Evolutionary conservation across 495 filamentous ascomycete species (phyloP).

Genomic region (Oidiodendron maius): DNA sequence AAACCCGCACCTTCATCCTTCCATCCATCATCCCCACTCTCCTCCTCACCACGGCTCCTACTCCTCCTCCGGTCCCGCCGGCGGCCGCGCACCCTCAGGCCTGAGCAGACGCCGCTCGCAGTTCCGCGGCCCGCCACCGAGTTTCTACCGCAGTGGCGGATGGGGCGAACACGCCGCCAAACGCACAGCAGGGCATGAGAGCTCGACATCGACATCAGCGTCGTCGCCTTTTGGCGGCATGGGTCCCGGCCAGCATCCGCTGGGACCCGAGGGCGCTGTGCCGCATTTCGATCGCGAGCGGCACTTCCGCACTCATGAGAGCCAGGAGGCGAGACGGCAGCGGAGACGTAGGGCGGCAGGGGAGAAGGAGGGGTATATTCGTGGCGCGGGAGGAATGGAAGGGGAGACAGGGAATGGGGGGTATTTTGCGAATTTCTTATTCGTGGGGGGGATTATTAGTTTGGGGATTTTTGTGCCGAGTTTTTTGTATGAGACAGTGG

Average conservation of each 20-base stretch:
- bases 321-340: constrained; percentile 52
- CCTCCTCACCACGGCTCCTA: constrained; percentile 31
- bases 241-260: constrained; percentile 39
- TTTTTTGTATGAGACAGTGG: constrained; percentile 20
- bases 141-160: constrained; percentile 76
- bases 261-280: constrained; percentile 32
- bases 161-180: constrained; percentile 52
- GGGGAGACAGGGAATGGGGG: constrained; percentile 5
- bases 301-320: constrained; percentile 60
- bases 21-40: constrained; percentile 19
- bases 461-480: constrained; percentile 32
- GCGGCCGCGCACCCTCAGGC: constrained; percentile 71
- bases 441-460: constrained; percentile 30
- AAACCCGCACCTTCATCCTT: constrained; percentile 33
- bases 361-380: constrained; percentile 10
- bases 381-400: constrained; percentile 23
- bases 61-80: constrained; percentile 32
- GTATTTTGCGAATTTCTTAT: constrained; percentile 34
- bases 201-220: constrained; percentile 25
- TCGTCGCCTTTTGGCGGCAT: constrained; percentile 28
- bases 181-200: constrained; percentile 37
- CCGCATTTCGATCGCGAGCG: constrained; percentile 59
- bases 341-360: constrained; percentile 10
- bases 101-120: constrained; percentile 67
- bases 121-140: constrained; percentile 82